A percentile compares a stretch with the other conserved stretches of the same genome.
Evolutionary conservation across 163 green algal species (phyloP).

Genomic region (Scenedesmus sp.): DNA sequence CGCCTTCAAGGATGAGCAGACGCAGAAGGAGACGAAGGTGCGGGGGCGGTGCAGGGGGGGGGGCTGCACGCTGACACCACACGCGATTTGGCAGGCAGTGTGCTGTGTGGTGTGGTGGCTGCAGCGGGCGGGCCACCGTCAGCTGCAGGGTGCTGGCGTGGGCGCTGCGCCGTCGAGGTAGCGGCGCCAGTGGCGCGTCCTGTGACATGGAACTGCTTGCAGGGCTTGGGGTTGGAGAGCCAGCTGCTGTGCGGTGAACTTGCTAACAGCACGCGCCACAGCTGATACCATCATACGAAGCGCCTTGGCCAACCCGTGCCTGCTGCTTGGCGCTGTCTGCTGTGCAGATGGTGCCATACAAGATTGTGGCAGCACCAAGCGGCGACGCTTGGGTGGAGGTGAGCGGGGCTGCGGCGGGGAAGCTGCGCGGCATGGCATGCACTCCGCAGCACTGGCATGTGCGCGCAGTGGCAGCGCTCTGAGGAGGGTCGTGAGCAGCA

Average conservation of each 20-base stretch:
- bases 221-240: too few relatives aligned
- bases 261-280: too few relatives aligned
- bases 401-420: not conserved
- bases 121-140: not conserved
- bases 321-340: constrained; percentile 14
- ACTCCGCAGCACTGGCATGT: too few relatives aligned
- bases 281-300: too few relatives aligned
- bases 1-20: constrained; percentile 91
- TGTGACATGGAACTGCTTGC: too few relatives aligned
- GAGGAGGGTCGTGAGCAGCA: not conserved
- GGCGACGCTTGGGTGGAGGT: constrained; percentile 97
- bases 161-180: too few relatives aligned
- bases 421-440: not conserved
- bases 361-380: constrained; percentile 93
- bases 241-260: too few relatives aligned
- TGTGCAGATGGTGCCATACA: constrained; percentile 97
- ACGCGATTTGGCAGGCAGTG: too few relatives aligned
- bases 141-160: too few relatives aligned
- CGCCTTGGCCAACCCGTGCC: too few relatives aligned
- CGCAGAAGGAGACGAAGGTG: constrained; percentile 94
- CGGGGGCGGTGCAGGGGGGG: not conserved
- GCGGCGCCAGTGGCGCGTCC: too few relatives aligned
- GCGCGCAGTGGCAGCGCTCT: not conserved
- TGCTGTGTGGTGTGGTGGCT: not conserved
- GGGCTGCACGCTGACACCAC: too few relatives aligned